Conservation (phyloP, 345 rosid species). For the Viola odorata region DNA sequence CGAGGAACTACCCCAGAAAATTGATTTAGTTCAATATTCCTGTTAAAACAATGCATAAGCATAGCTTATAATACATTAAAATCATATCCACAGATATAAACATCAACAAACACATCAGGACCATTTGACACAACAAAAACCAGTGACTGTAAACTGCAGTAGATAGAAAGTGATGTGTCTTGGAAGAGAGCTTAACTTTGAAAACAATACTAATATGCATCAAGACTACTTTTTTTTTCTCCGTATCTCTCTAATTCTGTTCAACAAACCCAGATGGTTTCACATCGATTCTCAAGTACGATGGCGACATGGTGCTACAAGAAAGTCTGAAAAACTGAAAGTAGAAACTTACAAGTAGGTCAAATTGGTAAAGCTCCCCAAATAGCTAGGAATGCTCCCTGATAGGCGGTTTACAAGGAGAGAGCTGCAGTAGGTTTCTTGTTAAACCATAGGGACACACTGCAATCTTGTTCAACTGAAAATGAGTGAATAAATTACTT, state of each 20-base stretch:
- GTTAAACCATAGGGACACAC: background rate
- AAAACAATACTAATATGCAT: no score
- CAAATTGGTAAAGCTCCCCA: constrained; percentile 39
- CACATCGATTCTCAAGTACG: no score
- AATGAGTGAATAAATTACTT: constrained; percentile 18
- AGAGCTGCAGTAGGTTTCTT: constrained; percentile 29
- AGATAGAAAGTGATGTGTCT: no score
- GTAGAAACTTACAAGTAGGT: constrained; percentile 40
- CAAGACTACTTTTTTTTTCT: no score
- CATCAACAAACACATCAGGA: no score
- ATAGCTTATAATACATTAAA: no score
- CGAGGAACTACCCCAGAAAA: constrained; percentile 48
- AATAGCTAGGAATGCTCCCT: constrained; percentile 43
- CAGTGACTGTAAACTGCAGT: no score
- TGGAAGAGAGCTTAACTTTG: no score
- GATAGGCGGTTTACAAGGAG: constrained; percentile 47
- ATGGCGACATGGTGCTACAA: background rate
- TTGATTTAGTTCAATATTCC: constrained; percentile 48
- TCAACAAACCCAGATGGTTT: no score
- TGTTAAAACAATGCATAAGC: constrained; percentile 10
- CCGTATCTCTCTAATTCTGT: no score
- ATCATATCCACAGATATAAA: no score
- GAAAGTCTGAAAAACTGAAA: background rate
- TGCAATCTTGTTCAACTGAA: background rate
- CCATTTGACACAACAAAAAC: no score